Conservation (phyloP, 257 asterid genomes). For the Catharanthus roseus region DNA sequence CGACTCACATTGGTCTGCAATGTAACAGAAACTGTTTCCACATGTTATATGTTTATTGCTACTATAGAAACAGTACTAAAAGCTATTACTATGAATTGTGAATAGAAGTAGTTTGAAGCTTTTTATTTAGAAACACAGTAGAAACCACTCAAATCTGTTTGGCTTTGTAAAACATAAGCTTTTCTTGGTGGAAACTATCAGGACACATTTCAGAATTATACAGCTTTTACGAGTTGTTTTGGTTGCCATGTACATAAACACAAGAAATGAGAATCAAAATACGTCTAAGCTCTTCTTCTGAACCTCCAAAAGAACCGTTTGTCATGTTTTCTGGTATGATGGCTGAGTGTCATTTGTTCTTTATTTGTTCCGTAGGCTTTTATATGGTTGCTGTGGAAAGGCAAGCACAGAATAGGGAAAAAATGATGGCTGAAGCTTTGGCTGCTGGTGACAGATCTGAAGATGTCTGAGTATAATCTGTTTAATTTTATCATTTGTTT, state of each 20-base stretch:
- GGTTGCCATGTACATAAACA: not conserved
- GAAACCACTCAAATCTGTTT: not conserved
- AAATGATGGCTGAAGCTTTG: conserved; percentile 56
- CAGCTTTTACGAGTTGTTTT: not conserved
- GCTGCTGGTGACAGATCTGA: conserved; percentile 45
- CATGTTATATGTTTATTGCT: not conserved
- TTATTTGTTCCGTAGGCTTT: conserved; percentile 41
- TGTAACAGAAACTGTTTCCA: not conserved
- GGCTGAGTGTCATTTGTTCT: not conserved
- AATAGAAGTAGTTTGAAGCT: not conserved
- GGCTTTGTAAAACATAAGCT: not conserved
- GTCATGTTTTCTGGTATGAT: not conserved
- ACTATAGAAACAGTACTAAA: not conserved
- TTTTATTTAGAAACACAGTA: not conserved
- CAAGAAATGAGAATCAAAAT: not conserved
- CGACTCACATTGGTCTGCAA: not conserved
- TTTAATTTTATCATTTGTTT: not conserved
- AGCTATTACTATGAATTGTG: not conserved
- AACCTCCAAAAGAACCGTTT: not conserved
- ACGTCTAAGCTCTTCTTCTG: not conserved
- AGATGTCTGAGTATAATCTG: conserved; percentile 17
- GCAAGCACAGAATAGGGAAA: conserved; percentile 69
- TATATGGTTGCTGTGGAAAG: conserved; percentile 91
- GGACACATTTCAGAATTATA: not conserved
- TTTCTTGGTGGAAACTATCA: not conserved